phyloP scores from a whole-genome alignment of 2,329 filamentous ascomycete species.

The Hypoxylon sp. region DNA sequence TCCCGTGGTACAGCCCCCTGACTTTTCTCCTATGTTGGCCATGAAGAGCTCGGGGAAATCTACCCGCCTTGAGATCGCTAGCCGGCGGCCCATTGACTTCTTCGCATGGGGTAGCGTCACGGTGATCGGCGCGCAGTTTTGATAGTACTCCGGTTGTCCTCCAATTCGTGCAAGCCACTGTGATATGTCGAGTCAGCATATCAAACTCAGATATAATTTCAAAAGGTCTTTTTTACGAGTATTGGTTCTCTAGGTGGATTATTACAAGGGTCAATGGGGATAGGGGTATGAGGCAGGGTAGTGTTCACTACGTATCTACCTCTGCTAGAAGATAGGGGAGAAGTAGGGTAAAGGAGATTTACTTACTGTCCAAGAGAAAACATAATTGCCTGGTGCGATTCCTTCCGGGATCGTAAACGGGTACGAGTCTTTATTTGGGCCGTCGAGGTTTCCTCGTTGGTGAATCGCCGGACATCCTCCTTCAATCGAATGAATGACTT shows the following conservation, averaged over 20 bases:
- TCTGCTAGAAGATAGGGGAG: not conserved
- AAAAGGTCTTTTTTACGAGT: not conserved
- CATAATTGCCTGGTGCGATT: constrained; percentile 72
- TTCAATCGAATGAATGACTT: constrained; percentile 77
- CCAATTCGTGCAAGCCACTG: constrained; percentile 74
- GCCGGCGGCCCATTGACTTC: constrained; percentile 27
- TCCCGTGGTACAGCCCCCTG: constrained; percentile 64
- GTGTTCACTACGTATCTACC: too few relatives aligned
- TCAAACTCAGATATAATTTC: not conserved
- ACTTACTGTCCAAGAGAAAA: constrained; percentile 72
- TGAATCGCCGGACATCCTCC: constrained; percentile 74
- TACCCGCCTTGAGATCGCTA: constrained; percentile 37
- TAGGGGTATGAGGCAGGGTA: not conserved
- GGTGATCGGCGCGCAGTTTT: constrained; percentile 77
- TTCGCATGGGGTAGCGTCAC: constrained; percentile 54
- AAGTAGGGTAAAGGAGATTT: not conserved
- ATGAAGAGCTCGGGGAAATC: constrained; percentile 75
- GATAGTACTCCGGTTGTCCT: constrained; percentile 80
- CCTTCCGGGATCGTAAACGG: constrained; percentile 69
- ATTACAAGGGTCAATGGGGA: not conserved
- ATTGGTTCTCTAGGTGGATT: not conserved
- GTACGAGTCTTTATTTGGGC: constrained; percentile 60
- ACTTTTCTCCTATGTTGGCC: constrained; percentile 66
- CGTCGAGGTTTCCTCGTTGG: constrained; percentile 61
- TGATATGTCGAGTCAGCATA: constrained; percentile 17